Conservation (phyloP, 139 green algal species). For the Yamagishiella unicocca region DNA sequence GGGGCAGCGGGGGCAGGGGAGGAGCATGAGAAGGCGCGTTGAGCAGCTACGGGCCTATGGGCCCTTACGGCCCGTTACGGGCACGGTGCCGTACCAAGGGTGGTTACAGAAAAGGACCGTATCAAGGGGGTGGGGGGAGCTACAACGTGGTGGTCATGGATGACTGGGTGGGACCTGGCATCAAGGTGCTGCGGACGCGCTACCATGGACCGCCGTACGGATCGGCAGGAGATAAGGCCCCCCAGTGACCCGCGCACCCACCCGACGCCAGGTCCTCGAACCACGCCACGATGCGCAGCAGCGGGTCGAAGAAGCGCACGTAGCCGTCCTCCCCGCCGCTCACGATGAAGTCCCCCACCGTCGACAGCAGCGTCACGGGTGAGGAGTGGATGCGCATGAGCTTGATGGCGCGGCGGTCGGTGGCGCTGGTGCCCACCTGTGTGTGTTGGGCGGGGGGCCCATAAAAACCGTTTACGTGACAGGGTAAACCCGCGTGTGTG, state of each 20-base stretch:
- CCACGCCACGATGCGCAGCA: slow-evolving; percentile 84
- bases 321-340: slow-evolving; percentile 73
- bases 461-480: background rate
- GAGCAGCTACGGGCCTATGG: too few relatives aligned
- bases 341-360: slow-evolving; percentile 76
- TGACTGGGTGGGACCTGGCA: too few relatives aligned
- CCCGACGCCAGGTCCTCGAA: slow-evolving; percentile 85
- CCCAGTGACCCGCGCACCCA: background rate
- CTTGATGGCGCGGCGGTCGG: slow-evolving; percentile 78
- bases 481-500: background rate
- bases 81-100: too few relatives aligned
- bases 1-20: background rate
- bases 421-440: slow-evolving; percentile 60
- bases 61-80: too few relatives aligned
- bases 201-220: too few relatives aligned
- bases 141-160: too few relatives aligned
- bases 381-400: slow-evolving; percentile 80
- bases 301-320: slow-evolving; percentile 84
- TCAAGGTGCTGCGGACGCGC: too few relatives aligned
- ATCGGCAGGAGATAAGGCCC: too few relatives aligned
- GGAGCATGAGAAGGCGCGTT: background rate
- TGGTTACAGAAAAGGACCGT: too few relatives aligned
- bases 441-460: background rate
- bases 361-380: slow-evolving; percentile 70
- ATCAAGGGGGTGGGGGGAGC: too few relatives aligned